Evolutionary conservation across 129 eudicot species (phyloP), one percentile per base, ranked within the genome.

Genomic region (Silybum marianum): DNA sequence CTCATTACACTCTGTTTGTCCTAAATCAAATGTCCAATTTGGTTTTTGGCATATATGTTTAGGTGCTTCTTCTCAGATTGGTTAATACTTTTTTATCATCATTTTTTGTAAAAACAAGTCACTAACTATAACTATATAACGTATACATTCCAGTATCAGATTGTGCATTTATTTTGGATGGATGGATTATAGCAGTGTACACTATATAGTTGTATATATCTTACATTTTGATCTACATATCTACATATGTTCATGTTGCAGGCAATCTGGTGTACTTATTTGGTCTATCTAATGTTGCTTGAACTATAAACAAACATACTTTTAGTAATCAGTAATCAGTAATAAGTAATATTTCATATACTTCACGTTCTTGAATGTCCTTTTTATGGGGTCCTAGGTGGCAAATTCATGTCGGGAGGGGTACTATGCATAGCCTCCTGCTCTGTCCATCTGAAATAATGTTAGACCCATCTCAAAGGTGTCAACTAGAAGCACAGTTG

Each of bases 1-100:
- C 44, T n/a, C 0, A 71, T 62, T 16, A 72, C 69, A 22, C 71
- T 71, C 77, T 76, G 16, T 74, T 26, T 74, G 69, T 21, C 34
- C n/a, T 63, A 19, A 40, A 19, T 81, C 12, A 22, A 30, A 32
- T 18, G 40, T 19, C 66, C 28, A 6, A 25, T 67, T 46, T 26
- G 0, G 70, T 67, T 3, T 63, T 73, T 58, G 30, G 28, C 30
- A 65, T 65, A 16, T 65, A 22, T 65, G 69, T 65, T n/a, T 22
- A 19, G 69, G 69, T 65, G 69, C 30, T 60, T 6, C 67, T 60
- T 19, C 67, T 60, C 67, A 60, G 10, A 5, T 19, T 60, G 67
- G 24, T 60, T 60, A 19, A 18, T 58, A 58, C 3, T 18, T 18
- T 46, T 46, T 46, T 46, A 46, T 46, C 58, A 46, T 13, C 58